Percentiles rank a stretch among this genome's conserved stretches.
Evolutionary conservation across 306 rosid genomes (phyloP).

Genomic region (Oxytropis ochrocephala): DNA sequence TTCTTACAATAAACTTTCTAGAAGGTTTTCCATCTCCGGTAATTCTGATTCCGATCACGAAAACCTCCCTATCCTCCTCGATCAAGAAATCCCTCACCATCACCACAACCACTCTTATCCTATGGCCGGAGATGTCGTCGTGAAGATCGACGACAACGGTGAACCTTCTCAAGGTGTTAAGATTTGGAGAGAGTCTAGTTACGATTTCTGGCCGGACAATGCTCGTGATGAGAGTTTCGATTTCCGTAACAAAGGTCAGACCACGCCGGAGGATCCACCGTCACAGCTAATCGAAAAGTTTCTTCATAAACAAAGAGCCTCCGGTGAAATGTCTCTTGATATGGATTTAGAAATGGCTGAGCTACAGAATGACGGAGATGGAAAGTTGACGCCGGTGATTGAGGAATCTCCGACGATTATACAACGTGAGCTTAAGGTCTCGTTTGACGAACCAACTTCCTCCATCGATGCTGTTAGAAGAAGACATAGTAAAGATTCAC

Average conservation of each 20-base stretch:
- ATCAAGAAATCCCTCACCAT: constrained; percentile 17
- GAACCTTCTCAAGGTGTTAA: not conserved
- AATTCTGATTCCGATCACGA: constrained; percentile 22
- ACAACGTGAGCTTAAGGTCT: constrained; percentile 46
- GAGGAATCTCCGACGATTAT: constrained; percentile 49
- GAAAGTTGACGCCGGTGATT: constrained; percentile 35
- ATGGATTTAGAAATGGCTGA: constrained; percentile 98
- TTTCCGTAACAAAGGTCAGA: constrained; percentile 19
- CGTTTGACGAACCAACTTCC: constrained; percentile 43
- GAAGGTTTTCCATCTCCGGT: constrained; percentile 29
- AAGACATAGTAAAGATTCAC: constrained; percentile 35
- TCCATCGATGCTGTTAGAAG: no score
- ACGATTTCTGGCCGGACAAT: constrained; percentile 41
- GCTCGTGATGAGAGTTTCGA: constrained; percentile 27
- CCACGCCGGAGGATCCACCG: constrained; percentile 58
- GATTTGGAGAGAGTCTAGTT: constrained; percentile 58
- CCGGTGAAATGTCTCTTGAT: constrained; percentile 66
- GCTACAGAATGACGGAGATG: constrained; percentile 26
- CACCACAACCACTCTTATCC: not conserved
- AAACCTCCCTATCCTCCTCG: constrained; percentile 48
- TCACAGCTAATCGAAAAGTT: constrained; percentile 67
- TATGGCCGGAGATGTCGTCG: constrained; percentile 28
- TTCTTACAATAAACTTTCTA: constrained; percentile 12
- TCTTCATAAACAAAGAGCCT: constrained; percentile 61
- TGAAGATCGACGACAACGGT: constrained; percentile 46